Evolutionary conservation across 805 yeast species (phyloP), one percentile per base, ranked within the genome.

Genomic region (Candida golubevii): DNA sequence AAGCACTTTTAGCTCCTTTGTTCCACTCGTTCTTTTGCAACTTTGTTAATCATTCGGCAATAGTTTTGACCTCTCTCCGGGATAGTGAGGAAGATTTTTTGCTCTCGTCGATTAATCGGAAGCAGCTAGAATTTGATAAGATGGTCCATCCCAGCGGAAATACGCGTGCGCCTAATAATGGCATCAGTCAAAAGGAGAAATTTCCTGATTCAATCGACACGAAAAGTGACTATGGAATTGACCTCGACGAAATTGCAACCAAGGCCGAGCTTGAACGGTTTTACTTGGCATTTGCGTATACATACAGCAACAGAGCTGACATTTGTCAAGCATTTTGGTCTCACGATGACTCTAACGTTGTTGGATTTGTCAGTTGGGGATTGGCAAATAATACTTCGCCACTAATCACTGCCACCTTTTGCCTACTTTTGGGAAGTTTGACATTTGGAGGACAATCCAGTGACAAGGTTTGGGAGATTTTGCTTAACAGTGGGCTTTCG

Each of bases 281-380:
- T 56, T 90, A 88, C 57, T 59, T 90, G 50, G 75, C 91, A 3
- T 71, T 88, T 46, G 83, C 82, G 35, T 85, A 77, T 59, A 71
- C 88, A 7, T 89, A 84, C 60, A 68, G 76, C 26, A 72, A 77
- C 13, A 72, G 95, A 45, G 79, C 82, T 0, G 74, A 75, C 0
- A 65, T 82, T 7, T 76, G 85, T 11, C 56, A 71, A 1, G 64
- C 67, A 10, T 85, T 87, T 57, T 90, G 96, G 95, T 47, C 56
- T 0, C 56, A 59, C 8, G 70, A 65, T 10, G 61, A 56, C 15
- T 77, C 83, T 11, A 81, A 82, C 45, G 70, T 88, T 1, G 74
- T 79, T 56, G 97, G 96, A 0, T 90, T 93, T 52, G 70, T 91
- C 34, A 79, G 78, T 44, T 93, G 98, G 98, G 95, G 95, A 0